Conservation (phyloP, 768 basidiomycete species). For the Trametes maxima region DNA sequence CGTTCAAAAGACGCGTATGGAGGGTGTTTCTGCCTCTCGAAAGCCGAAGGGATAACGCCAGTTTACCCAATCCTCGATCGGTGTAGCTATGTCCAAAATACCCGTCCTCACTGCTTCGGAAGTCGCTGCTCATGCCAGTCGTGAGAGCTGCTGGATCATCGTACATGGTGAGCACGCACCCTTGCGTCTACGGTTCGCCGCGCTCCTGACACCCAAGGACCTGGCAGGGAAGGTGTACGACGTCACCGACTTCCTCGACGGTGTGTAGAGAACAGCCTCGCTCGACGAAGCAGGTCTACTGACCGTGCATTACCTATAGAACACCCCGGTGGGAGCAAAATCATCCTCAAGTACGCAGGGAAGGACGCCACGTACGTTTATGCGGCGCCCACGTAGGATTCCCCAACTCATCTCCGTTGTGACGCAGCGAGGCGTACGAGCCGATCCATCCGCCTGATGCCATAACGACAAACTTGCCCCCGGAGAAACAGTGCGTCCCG, state of each 20-base stretch:
- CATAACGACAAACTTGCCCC: conserved; percentile 75
- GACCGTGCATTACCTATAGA: conserved; percentile 3
- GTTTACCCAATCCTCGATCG: no score
- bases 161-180: conserved; percentile 55
- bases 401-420: neutral
- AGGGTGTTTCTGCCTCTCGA: neutral
- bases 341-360: conserved; percentile 59
- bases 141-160: conserved; percentile 79
- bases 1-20: conserved; percentile 19
- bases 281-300: neutral
- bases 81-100: conserved; percentile 22
- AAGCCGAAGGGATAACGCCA: neutral
- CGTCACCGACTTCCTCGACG: conserved; percentile 41
- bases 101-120: conserved; percentile 35
- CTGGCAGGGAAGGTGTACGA: conserved; percentile 41
- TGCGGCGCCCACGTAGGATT: neutral
- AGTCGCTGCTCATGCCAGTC: conserved; percentile 55
- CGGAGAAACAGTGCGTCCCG: conserved; percentile 65
- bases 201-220: neutral
- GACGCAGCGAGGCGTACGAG: conserved; percentile 63
- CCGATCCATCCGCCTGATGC: conserved; percentile 89
- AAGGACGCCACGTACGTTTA: conserved; percentile 48
- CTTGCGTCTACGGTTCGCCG: neutral
- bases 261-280: conserved; percentile 17
- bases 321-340: conserved; percentile 34